A percentile compares a stretch with the other conserved stretches of the same genome.
Conservation (phyloP, 1,284 basidiomycete species). For the Cutaneotrichosporon sp. region DNA sequence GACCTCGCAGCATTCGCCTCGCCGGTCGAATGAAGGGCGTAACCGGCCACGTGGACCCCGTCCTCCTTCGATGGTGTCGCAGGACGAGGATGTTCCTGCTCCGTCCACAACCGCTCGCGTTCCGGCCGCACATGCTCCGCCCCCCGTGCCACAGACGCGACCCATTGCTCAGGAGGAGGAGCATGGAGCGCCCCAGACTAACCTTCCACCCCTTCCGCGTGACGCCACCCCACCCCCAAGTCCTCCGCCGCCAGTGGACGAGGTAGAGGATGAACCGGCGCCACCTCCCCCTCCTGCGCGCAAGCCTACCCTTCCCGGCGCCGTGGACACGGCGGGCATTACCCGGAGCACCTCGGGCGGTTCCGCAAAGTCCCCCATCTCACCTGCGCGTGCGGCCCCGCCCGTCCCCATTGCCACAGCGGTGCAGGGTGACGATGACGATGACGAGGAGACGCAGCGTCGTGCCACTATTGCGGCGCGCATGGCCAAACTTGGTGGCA, state of each 20-base stretch:
- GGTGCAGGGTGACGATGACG: neutral
- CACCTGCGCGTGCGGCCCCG: neutral
- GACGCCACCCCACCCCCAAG: neutral
- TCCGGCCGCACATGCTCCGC: too few species aligned
- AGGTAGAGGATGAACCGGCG: neutral
- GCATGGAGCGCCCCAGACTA: too few species aligned
- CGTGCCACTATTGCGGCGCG: slow-evolving; percentile 76
- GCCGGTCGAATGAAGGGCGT: neutral
- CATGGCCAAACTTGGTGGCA: slow-evolving; percentile 82
- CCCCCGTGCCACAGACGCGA: too few species aligned
- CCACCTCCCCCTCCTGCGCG: neutral
- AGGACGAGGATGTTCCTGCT: too few species aligned
- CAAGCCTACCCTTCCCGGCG: slow-evolving; percentile 12
- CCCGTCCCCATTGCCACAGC: neutral
- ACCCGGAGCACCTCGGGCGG: neutral
- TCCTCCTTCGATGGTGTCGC: neutral
- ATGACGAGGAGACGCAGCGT: slow-evolving; percentile 63
- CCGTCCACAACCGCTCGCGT: too few species aligned
- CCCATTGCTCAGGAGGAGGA: too few species aligned
- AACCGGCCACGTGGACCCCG: slow-evolving; percentile 1
- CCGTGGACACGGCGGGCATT: neutral
- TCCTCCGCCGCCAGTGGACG: neutral
- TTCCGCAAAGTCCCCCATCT: slow-evolving; percentile 10
- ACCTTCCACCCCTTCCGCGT: too few species aligned
- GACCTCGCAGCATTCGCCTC: neutral